phyloP scores from a whole-genome alignment of 2,329 filamentous ascomycete genomes.

The Sarocladium kiliense region DNA sequence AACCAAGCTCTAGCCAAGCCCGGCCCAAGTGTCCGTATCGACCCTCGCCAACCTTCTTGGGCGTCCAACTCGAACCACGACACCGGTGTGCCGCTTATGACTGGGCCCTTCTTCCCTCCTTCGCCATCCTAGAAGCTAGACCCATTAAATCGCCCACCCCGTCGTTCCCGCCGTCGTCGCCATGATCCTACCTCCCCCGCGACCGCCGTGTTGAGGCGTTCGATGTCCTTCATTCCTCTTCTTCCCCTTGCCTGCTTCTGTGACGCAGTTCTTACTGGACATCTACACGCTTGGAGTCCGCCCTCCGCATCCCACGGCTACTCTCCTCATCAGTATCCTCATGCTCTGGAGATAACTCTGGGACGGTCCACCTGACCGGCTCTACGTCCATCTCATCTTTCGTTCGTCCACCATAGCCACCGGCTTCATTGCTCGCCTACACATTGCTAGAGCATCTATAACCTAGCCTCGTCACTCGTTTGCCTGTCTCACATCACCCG shows the following conservation, averaged over 20 bases:
- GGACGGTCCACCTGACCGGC: background rate
- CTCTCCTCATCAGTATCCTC: background rate
- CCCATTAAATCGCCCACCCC: slow-evolving; percentile 4
- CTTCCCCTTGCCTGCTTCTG: background rate
- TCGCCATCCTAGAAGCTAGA: background rate
- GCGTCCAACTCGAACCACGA: background rate
- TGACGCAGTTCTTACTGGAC: background rate
- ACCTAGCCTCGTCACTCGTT: slow-evolving; percentile 3
- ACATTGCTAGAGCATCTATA: background rate
- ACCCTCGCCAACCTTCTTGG: background rate
- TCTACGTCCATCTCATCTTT: background rate
- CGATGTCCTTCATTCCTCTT: background rate
- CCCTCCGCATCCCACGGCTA: background rate
- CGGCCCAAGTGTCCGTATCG: background rate
- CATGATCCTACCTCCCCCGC: background rate
- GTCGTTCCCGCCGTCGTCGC: background rate
- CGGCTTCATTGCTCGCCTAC: background rate
- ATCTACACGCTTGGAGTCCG: background rate
- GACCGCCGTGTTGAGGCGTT: background rate
- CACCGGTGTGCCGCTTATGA: background rate
- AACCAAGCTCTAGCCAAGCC: slow-evolving; percentile 2
- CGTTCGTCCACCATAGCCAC: background rate
- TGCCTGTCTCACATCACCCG: slow-evolving; percentile 2
- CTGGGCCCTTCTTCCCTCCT: background rate
- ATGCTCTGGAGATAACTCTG: slow-evolving; percentile 1